Base-by-base conservation (phyloP, 1,284 basidiomycete genomes). In the Malassezia brasiliensis region DNA sequence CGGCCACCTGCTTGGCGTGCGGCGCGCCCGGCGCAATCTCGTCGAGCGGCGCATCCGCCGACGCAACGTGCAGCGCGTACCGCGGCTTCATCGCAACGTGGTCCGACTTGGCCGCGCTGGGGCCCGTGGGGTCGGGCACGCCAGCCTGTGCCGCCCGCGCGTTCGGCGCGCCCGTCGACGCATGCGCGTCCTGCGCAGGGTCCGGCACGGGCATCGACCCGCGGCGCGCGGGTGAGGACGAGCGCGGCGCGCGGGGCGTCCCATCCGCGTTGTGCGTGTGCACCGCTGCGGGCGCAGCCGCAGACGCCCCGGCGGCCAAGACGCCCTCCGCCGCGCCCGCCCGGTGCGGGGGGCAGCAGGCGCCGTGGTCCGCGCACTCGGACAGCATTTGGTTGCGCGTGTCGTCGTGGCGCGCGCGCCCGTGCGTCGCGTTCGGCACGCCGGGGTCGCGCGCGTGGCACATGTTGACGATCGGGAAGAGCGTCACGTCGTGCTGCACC, bases 391-490 rank as follows among this genome's bases (percentile, higher is more conserved):
- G 4, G 25, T 28, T 7, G 25, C 25, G 25, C 25, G 3, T 28
- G 4, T 34, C 32, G 32, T 5, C 32, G 32, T 14, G 6, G 32
- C 32, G 32, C 32, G 32, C 32, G 32, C 11, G 32, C 32, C 6
- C 32, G 32, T 10, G 32, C 32, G 32, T 2, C 11, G 32, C 11
- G 11, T 3, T 11, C 34, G 42, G 11, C n/a, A 19, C 11, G 38
- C 38, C 30, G 17, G 3, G 3, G 25, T n/a, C 19, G 4, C 22
- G 51, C 25, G 25, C 49, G 12, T 38, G 32, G 22, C 12, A 36
- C 20, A 56, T 40, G 15, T 56, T 22, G 11, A 56, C 54, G 22
- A 56, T 9, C 3, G 54, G 54, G 40, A 20, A 56, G 7, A 56
- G 31, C n/a, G 22, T 35, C 19, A 52, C 17, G 6, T 52, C 44